These are phyloP conservation scores for Saccharum hybrid DNA, from an alignment of 202 grass and related monocot genomes.

Conservation along the genomic window DNA sequence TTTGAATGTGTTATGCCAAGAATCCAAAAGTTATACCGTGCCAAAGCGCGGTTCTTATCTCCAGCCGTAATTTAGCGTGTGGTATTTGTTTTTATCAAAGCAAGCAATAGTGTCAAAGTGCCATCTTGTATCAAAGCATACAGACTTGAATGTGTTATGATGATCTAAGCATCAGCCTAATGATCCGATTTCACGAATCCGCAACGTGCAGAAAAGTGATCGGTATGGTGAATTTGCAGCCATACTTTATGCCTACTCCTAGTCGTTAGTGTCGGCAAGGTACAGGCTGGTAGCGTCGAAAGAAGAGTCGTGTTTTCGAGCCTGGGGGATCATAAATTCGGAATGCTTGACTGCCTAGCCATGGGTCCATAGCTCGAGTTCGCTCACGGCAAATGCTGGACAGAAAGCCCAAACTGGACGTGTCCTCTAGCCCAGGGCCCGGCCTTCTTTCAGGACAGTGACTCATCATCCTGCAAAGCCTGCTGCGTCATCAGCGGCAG, in stretches of 20 bases:
- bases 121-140: neutral
- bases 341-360: no score
- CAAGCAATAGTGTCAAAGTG: neutral
- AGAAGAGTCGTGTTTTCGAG: slow-evolving; percentile 3
- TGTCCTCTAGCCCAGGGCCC: neutral
- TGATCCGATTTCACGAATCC: neutral
- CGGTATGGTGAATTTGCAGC: neutral
- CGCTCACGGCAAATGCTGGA: neutral
- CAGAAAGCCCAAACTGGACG: neutral
- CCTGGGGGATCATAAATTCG: neutral
- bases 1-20: neutral
- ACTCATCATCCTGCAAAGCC: slow-evolving; percentile 10
- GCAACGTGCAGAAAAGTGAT: neutral
- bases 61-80: slow-evolving; percentile 7
- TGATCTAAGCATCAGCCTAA: neutral
- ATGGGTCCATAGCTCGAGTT: neutral
- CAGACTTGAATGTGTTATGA: neutral
- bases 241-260: neutral
- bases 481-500: slow-evolving; percentile 14
- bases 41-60: neutral
- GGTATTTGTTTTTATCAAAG: neutral
- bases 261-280: neutral
- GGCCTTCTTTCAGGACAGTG: neutral
- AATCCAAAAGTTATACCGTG: neutral
- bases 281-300: slow-evolving; percentile 5